phyloP scores from a whole-genome alignment of 2,329 filamentous ascomycete genomes.

The Ceratocystis diversiconidia region DNA sequence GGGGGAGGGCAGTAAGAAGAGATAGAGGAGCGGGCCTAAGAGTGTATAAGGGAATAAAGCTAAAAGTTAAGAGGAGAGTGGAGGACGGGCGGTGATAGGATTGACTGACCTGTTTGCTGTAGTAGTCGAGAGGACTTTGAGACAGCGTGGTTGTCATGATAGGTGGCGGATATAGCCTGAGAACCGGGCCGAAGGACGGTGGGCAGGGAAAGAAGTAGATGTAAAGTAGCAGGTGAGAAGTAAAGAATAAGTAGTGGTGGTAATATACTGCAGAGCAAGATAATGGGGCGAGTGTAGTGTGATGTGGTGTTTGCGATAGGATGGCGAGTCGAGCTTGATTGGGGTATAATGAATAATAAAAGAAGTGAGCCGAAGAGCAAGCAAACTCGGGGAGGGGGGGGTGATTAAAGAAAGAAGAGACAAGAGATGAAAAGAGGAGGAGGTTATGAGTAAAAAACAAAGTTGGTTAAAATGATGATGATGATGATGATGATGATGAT shows the following conservation, averaged over 20 bases:
- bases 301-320: background rate
- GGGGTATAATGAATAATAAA: background rate
- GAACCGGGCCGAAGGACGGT: background rate
- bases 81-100: background rate
- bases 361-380: background rate
- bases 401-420: background rate
- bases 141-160: slow-evolving; percentile 16
- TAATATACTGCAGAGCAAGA: background rate
- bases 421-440: background rate
- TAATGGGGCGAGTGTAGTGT: background rate
- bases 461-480: background rate
- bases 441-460: background rate
- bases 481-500: background rate
- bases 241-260: background rate
- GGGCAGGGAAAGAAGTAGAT: background rate
- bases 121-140: slow-evolving; percentile 16
- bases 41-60: background rate
- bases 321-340: background rate
- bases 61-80: background rate
- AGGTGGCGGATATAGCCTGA: background rate
- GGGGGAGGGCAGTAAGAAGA: no score
- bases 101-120: slow-evolving; percentile 15
- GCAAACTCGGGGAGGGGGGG: background rate
- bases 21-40: no score
- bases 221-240: background rate